Evolutionary conservation across 1,284 basidiomycete species (phyloP).

Genomic region (Stereum hirsutum): DNA sequence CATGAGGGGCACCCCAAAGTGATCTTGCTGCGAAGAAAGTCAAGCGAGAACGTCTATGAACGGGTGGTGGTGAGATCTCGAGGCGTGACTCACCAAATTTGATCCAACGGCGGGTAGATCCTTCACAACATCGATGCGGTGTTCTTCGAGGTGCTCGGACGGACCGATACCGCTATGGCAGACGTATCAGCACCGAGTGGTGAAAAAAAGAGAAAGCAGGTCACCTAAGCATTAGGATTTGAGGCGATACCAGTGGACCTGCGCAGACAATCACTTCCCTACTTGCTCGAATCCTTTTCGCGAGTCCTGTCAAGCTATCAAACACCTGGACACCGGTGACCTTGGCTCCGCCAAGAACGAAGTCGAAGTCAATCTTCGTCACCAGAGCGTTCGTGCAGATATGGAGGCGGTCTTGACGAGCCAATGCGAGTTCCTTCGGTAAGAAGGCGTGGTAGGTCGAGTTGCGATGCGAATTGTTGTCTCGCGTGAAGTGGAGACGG

Average conservation of each 20-base stretch:
- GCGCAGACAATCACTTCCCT: slow-evolving; percentile 22
- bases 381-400: slow-evolving; percentile 20
- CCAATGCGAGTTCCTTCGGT: slow-evolving; percentile 12
- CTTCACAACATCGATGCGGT: slow-evolving; percentile 35
- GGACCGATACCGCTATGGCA: slow-evolving; percentile 41
- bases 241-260: slow-evolving; percentile 24
- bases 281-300: slow-evolving; percentile 12
- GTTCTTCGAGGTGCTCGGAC: slow-evolving; percentile 33
- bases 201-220: neutral
- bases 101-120: slow-evolving; percentile 47
- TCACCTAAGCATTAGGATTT: slow-evolving; percentile 24
- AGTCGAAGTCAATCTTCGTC: slow-evolving; percentile 10
- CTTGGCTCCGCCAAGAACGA: neutral
- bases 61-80: too few species aligned
- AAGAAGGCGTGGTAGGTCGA: slow-evolving; percentile 21
- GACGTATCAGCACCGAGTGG: too few species aligned
- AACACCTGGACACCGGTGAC: slow-evolving; percentile 11
- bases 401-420: slow-evolving; percentile 13
- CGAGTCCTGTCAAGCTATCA: too few species aligned
- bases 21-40: slow-evolving; percentile 21
- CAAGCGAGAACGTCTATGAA: slow-evolving; percentile 9
- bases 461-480: slow-evolving; percentile 14
- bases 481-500: slow-evolving; percentile 16
- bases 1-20: slow-evolving; percentile 16
- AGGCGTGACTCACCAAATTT: slow-evolving; percentile 24